Base-by-base conservation (phyloP, 768 basidiomycete species). In the Leccinum subgranulosum region DNA sequence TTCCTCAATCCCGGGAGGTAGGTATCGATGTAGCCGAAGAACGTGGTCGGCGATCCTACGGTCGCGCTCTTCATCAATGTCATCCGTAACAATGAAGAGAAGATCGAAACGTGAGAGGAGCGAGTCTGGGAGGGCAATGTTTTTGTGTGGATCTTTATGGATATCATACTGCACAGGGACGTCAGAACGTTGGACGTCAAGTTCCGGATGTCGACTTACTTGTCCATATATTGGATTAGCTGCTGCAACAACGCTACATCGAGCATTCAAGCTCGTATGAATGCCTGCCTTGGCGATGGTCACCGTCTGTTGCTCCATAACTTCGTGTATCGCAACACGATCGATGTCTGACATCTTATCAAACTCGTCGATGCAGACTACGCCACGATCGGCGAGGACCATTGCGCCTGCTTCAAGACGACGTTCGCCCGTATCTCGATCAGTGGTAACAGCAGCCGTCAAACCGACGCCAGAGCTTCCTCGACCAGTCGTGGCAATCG, bases 341-440 rank as follows among this genome's bases (percentile, higher is more conserved):
- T 99, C 97, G 63, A 98, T 83, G 69, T 99, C 97, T 27, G 93
- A 95, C 97, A 99, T 98, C 74, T 99, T 99, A 82, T 99, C 97
- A 68, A 99, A 99, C 75, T 99, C 97, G 74, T 99, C 97, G 65
- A 99, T 98, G 73, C 97, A 99, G 47, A 99, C 96, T 21, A 99
- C 94, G 17, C 97, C 97, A 64, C 96, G 87, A 74, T 99, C 97
- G 28, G 97, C 97, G 58, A 99, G 87, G 54, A 99, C 97, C 97
- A 99, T 99, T 12, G 97, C 97, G 46, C 97, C 97, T 4, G 97
- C 97, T 77, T 99, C 97, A 51, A 99, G 83, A 60, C 97, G 80
- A 58, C 97, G 85, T 70, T 99, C 97, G 53, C 95, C 96, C 15
- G 97, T 98, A 69, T 99, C 97, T 72, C 90, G 91, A 76, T 99